These are phyloP conservation scores for Coemansia sp. DNA, from an alignment of 192 early-diverging fungal species.

Conservation along the genomic window DNA sequence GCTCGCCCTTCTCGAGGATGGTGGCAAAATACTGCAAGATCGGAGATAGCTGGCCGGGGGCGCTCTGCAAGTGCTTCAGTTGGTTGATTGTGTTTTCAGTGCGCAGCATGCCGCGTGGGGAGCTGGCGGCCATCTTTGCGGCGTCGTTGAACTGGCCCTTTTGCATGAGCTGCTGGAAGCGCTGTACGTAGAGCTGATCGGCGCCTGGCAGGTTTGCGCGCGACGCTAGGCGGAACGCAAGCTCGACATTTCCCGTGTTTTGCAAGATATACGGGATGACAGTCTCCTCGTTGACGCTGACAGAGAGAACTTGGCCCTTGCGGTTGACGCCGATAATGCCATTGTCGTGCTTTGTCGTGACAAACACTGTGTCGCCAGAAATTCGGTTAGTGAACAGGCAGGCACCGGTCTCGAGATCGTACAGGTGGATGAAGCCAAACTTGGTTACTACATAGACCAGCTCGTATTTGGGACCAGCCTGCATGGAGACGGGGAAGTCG, in stretches of 20 bases:
- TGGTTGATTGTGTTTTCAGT: conserved; percentile 92
- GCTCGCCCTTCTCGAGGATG: conserved; percentile 86
- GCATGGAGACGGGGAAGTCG: conserved; percentile 98
- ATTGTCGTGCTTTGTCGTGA: conserved; percentile 85
- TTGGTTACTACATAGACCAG: conserved; percentile 96
- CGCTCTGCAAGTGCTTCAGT: conserved; percentile 79
- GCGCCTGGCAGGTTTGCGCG: conserved; percentile 90
- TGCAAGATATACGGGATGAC: conserved; percentile 89
- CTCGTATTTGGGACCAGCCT: conserved; percentile 90
- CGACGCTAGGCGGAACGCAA: conserved; percentile 86
- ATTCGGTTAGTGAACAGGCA: conserved; percentile 98
- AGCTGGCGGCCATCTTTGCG: conserved; percentile 92
- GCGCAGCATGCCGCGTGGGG: conserved; percentile 92
- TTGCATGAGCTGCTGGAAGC: conserved; percentile 84
- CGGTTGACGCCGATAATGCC: conserved; percentile 96
- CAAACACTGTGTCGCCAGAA: conserved; percentile 97
- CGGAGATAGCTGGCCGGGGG: conserved; percentile 78
- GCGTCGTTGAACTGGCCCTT: conserved; percentile 81
- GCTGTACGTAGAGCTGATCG: conserved; percentile 83
- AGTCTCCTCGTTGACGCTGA: conserved; percentile 85
- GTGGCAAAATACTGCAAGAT: conserved; percentile 98
- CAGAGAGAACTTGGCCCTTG: conserved; percentile 94
- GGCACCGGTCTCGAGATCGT: conserved; percentile 90
- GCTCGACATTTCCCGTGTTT: conserved; percentile 78
- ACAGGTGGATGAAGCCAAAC: conserved; percentile 96